Evolutionary conservation across 306 rosid species (phyloP), one percentile per base, ranked within the genome.

Genomic region (Cucurbita moschata): DNA sequence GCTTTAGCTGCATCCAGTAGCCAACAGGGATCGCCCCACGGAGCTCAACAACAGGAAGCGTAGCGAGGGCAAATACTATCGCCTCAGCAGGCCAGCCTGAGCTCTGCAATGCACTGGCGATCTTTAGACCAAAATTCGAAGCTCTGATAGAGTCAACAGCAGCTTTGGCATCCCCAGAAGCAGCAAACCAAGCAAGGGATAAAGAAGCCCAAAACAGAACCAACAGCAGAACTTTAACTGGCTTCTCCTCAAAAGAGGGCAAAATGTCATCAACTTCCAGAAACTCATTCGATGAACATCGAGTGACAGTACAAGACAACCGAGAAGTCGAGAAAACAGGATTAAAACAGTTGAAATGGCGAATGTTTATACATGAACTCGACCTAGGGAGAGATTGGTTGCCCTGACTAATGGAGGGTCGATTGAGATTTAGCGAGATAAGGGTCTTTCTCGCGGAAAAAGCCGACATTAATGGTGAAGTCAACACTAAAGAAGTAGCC

Each of bases 11-110:
- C 96, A 94, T 26, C 97, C 97, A 90, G 19, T 90, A 90, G 23
- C 98, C 98, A 79, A 90, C 97, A 52, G 96, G 97, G 55, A 94
- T 90, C 58, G 98, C 98, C 54, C 96, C 97, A 64, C 97, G 97
- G 66, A 94, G 98, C 88, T 94, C 98, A 52, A 94, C 88, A 53
- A 94, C 83, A 18, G 97, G 98, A 84, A 90, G 97, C 44, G 95
- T 89, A 21, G 97, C 92, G 15, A 90, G 86, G 4, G 92, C 78
- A 82, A 94, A 94, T 0, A 94, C 96, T 76, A 94, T 95, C 64
- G 91, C 86, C 84, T 85, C 89, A 73, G 86, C 97, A 54, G 91
- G 87, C 88, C 80, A 90, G 5, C 95, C 92, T 57, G 83, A 89
- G 77, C 86, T 77, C 44, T 90, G 78, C 72, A 94, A 83, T 18